A percentile compares a stretch with the other conserved stretches of the same genome.
Conservation (phyloP, 257 asterid genomes). For the Ajuga chamaepitys region DNA sequence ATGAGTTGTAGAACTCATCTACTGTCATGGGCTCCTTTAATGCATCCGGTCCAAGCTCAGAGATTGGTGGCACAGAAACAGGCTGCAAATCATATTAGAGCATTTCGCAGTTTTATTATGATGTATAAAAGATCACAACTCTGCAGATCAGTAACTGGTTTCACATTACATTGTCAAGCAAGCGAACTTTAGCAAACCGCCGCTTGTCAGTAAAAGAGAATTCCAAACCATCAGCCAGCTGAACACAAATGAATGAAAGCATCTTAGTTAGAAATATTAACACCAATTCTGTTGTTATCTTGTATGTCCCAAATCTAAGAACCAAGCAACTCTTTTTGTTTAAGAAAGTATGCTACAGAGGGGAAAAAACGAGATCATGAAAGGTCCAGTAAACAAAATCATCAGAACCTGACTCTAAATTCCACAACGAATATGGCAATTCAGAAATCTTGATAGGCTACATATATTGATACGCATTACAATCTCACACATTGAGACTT, state of each 20-base stretch:
- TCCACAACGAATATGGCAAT: not conserved
- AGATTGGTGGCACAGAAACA: constrained; percentile 69
- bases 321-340: not conserved
- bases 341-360: constrained; percentile 3
- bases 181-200: constrained; percentile 93
- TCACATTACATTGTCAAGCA: constrained; percentile 66
- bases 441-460: not conserved
- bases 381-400: constrained; percentile 5
- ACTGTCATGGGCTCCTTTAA: constrained; percentile 61
- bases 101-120: constrained; percentile 7
- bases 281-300: not conserved
- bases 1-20: constrained; percentile 51
- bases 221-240: constrained; percentile 89
- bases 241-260: constrained; percentile 27
- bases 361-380: not conserved
- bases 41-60: constrained; percentile 99
- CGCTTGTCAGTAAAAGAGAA: constrained; percentile 97
- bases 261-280: not conserved
- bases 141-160: constrained; percentile 11
- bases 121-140: constrained; percentile 6
- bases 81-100: constrained; percentile 54
- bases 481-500: not conserved
- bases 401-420: constrained; percentile 3
- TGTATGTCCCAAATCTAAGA: not conserved
- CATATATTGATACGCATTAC: not conserved